phyloP scores from a whole-genome alignment of 1,139 yeast genomes.

The Sugiyamaella sp. region DNA sequence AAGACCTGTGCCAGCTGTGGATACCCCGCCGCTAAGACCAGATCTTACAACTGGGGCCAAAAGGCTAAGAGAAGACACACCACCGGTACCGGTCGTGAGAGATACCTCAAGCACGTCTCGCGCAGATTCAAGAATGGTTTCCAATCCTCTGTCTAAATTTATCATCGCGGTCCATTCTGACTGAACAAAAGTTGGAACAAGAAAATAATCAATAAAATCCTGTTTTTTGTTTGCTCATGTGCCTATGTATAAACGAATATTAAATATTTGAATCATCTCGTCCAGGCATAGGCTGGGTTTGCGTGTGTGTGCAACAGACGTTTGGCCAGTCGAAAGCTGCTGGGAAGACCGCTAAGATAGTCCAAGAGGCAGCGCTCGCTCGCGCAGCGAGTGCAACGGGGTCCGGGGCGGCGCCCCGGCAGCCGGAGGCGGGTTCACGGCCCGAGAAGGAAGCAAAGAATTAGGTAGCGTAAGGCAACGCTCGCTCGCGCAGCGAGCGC shows the following conservation, averaged over 20 bases:
- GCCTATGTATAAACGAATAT: conserved; percentile 10
- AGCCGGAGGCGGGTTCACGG: too few relatives aligned
- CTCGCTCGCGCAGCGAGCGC: too few relatives aligned
- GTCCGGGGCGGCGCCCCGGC: too few relatives aligned
- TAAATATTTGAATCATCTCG: conserved; percentile 11
- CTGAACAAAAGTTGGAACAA: conserved; percentile 8
- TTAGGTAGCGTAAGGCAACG: too few relatives aligned
- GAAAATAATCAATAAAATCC: conserved; percentile 8
- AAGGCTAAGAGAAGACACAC: conserved; percentile 99
- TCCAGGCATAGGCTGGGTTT: too few relatives aligned
- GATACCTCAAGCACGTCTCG: conserved; percentile 94
- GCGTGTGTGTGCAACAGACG: too few relatives aligned
- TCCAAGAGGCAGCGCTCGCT: too few relatives aligned
- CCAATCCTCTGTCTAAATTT: conserved; percentile 63
- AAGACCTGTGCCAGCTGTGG: conserved; percentile 99
- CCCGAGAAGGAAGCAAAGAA: too few relatives aligned
- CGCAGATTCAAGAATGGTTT: conserved; percentile 99
- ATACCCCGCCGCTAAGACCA: conserved; percentile 99
- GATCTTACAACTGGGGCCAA: conserved; percentile 96
- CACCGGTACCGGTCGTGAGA: conserved; percentile 99
- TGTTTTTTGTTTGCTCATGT: conserved; percentile 7
- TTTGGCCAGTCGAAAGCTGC: too few relatives aligned
- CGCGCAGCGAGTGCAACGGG: too few relatives aligned
- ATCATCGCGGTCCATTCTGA: conserved; percentile 7
- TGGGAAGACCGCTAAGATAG: too few relatives aligned